Base-by-base conservation (phyloP, 352 stramenopile species). In the Globisporangium cystogenes region DNA sequence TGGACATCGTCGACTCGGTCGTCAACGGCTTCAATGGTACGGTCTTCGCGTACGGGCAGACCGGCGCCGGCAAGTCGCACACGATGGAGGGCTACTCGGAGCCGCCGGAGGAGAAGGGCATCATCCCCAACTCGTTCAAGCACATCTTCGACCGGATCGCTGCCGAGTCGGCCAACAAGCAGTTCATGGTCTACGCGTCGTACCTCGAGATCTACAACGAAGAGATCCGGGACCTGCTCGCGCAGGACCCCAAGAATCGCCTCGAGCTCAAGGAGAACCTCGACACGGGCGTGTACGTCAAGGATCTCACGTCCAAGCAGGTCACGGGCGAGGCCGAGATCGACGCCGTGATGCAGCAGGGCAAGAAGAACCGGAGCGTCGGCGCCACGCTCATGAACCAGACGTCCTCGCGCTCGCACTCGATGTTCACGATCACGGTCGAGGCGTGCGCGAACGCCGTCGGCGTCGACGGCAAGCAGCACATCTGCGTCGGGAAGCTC, bases 171-270 rank as follows among this genome's bases (percentile, higher is more conserved):
- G 88, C 86, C 37, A 95, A 96, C 62, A 96, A 97, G 49, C 95
- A 97, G 60, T 98, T 98, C 62, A 75, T 99, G 26, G 96, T 99
- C 21, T 82, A 93, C 39, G 87, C 94, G 39, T 97, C 83, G 10
- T 98, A 98, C 60, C 75, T 98, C 27, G 96, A 99, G 70, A 98
- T 99, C 62, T 99, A 99, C 75, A 98, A 98, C 62, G 96, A 99
- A 75, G 92, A 99, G 64, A 98, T 98, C 59, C 74, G 91, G 23
- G 96, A 99, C 62, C 68, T 99, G 33, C 66, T 99, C 33, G 86
- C 79, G 20, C 91, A 88, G 53, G 82, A 97, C 53, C 76, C 77
- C 0, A 77, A 70, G 24, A 61, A 67, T 23, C 78, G 79, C n/a
- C 68, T 96, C 11, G 87, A 97, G 51, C 71, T 98, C 21, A 96